Percentiles rank a stretch among this genome's conserved stretches.
Evolutionary conservation across 2,329 filamentous ascomycete species (phyloP).

Genomic region (Zasmidium angulare): DNA sequence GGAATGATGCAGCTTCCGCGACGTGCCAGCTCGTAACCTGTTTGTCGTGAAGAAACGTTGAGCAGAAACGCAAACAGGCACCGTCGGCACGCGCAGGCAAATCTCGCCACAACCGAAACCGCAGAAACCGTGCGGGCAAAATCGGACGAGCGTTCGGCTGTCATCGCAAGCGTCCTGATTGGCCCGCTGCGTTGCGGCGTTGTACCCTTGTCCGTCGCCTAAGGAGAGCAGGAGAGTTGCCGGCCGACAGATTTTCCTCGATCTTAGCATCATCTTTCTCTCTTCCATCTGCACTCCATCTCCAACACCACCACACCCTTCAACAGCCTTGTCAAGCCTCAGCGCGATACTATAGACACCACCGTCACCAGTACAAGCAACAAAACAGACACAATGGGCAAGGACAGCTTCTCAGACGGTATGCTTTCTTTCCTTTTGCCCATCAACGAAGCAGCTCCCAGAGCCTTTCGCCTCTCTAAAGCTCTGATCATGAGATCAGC

Average conservation of each 20-base stretch:
- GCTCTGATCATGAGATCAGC: background rate
- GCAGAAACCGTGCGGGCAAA: no score
- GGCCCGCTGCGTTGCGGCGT: background rate
- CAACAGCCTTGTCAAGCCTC: background rate
- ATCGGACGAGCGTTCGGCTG: background rate
- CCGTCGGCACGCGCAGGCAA: background rate
- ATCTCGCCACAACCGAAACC: background rate
- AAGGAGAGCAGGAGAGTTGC: background rate
- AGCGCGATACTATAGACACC: background rate
- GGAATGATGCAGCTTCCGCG: background rate
- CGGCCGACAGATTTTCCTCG: background rate
- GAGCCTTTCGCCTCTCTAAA: background rate
- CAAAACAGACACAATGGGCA: constrained; percentile 37
- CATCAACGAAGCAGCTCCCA: background rate
- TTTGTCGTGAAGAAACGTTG: background rate
- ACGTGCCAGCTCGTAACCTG: background rate
- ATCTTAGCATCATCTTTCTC: constrained; percentile 7
- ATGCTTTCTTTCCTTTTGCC: constrained; percentile 22
- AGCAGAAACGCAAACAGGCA: background rate
- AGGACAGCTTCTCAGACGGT: constrained; percentile 39
- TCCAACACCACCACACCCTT: background rate
- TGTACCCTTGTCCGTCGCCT: background rate
- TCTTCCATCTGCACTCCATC: constrained; percentile 1
- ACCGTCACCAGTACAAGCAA: background rate
- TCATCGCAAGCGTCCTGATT: background rate